These are phyloP conservation scores for Schizosaccharomyces cryophilus DNA, from an alignment of 805 yeast species.

Conservation along the genomic window DNA sequence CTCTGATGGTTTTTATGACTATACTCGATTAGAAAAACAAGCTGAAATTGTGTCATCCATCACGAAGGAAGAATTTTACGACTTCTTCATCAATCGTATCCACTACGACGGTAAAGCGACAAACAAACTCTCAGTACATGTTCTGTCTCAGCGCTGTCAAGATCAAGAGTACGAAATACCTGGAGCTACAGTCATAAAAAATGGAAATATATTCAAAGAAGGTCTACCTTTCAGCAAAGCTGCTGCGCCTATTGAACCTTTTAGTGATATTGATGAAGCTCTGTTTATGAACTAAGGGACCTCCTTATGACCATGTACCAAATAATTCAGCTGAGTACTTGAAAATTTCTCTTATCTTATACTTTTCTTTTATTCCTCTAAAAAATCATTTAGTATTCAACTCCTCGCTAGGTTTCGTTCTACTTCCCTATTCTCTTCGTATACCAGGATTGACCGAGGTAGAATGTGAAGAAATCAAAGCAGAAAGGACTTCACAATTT, in stretches of 20 bases:
- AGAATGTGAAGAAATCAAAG: no score
- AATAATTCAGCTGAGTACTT: no score
- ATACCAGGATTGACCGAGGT: no score
- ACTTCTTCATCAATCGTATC: conserved; percentile 27
- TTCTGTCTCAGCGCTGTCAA: conserved; percentile 26
- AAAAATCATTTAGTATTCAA: neutral
- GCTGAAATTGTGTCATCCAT: conserved; percentile 31
- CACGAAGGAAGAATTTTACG: conserved; percentile 31
- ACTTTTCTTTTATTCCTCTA: neutral
- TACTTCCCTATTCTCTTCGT: neutral
- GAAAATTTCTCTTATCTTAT: no score
- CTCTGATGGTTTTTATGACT: conserved; percentile 57
- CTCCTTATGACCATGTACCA: no score
- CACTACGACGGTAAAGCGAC: conserved; percentile 15
- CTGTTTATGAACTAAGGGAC: neutral
- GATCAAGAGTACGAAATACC: neutral
- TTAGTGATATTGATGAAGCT: neutral
- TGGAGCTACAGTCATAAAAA: neutral
- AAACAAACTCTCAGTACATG: conserved; percentile 31
- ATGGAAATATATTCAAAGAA: conserved; percentile 9
- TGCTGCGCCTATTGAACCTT: neutral
- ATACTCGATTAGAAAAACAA: conserved; percentile 24
- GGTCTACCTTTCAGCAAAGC: conserved; percentile 6
- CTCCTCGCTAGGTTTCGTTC: neutral
- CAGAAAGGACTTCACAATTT: no score